phyloP scores from a whole-genome alignment of 805 yeast species.

The Priceomyces haplophilus region DNA sequence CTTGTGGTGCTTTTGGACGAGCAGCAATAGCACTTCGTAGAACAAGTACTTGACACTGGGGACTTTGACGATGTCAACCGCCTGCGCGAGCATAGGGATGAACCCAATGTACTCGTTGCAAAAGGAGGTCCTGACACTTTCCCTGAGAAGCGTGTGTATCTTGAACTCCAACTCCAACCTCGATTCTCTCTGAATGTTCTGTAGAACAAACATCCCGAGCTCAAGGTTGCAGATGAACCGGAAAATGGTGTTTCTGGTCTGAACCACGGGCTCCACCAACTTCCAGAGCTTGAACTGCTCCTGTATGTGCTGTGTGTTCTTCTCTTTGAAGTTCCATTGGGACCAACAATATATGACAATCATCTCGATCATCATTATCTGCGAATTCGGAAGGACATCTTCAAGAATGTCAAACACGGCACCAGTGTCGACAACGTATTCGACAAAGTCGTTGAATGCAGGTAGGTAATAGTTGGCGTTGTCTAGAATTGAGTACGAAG shows the following conservation, averaged over 20 bases:
- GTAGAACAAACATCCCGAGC: constrained; percentile 24
- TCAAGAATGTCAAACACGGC: constrained; percentile 27
- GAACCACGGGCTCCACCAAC: constrained; percentile 26
- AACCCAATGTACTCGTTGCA: constrained; percentile 31
- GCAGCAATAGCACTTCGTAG: constrained; percentile 20
- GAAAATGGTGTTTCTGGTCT: constrained; percentile 26
- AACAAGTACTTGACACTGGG: constrained; percentile 18
- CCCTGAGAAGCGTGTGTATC: constrained; percentile 15
- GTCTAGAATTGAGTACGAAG: constrained; percentile 19
- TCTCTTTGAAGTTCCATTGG: constrained; percentile 37
- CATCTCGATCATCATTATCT: constrained; percentile 37
- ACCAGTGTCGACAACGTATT: constrained; percentile 39
- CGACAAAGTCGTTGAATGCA: constrained; percentile 38
- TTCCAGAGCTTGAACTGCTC: constrained; percentile 31
- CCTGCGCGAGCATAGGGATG: constrained; percentile 35
- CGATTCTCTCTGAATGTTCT: constrained; percentile 13
- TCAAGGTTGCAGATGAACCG: constrained; percentile 33
- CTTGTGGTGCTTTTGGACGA: constrained; percentile 24
- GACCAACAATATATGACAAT: constrained; percentile 44
- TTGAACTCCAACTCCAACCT: constrained; percentile 13
- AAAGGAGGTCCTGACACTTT: constrained; percentile 12
- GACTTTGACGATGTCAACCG: constrained; percentile 23
- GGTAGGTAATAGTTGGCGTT: constrained; percentile 27
- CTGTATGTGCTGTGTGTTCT: constrained; percentile 14
- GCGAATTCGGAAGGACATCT: constrained; percentile 15